Conservation (phyloP, 768 basidiomycete species). For the Rubroboletus satanas region DNA sequence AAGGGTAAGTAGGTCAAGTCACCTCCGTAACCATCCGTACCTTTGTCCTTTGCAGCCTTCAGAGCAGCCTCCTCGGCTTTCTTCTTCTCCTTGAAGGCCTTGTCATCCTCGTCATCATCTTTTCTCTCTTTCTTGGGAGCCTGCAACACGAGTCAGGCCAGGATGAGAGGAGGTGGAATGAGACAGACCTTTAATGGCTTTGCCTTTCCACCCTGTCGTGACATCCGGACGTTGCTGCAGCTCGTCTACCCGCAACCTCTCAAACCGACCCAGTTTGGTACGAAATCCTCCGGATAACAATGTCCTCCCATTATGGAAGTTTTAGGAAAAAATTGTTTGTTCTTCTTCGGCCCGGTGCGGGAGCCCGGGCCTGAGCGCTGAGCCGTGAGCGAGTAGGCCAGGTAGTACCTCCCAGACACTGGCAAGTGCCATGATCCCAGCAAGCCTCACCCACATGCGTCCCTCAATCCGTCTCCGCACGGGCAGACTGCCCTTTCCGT, state of each 20-base stretch:
- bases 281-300: neutral
- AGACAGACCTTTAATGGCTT: conserved; percentile 76
- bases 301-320: conserved; percentile 4
- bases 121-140: conserved; percentile 80
- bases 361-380: neutral
- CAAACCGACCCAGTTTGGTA: neutral
- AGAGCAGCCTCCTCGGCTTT: conserved; percentile 70
- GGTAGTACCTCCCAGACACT: neutral
- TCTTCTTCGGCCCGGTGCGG: neutral
- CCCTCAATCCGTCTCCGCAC: neutral
- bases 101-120: conserved; percentile 66
- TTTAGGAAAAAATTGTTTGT: neutral
- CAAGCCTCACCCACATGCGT: neutral
- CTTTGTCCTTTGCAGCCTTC: conserved; percentile 71
- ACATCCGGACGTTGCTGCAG: conserved; percentile 20
- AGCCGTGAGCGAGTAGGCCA: neutral
- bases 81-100: conserved; percentile 71
- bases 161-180: neutral
- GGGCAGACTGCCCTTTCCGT: neutral
- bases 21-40: conserved; percentile 35
- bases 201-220: conserved; percentile 77
- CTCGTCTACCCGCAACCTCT: neutral
- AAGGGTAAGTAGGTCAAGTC: neutral
- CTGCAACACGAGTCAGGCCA: conserved; percentile 34
- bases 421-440: neutral